Evolutionary conservation across 192 early-diverging fungal genomes (phyloP), one percentile per base, ranked within the genome.

Genomic region (Coemansia sp.): DNA sequence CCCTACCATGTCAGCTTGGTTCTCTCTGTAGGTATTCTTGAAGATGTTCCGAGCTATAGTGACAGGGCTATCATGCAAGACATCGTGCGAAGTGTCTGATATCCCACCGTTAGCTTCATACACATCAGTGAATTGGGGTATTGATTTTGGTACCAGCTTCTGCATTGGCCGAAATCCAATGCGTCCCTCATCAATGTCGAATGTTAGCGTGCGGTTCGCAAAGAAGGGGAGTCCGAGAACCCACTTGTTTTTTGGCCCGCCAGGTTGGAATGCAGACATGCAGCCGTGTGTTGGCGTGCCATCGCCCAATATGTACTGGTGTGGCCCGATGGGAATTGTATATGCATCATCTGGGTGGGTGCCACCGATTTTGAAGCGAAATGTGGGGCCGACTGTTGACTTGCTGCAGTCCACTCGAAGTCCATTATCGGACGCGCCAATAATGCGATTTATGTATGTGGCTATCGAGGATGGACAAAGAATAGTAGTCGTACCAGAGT

Each of bases 181-280:
- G 10, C 71, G 74, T 7, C 72, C 74, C 16, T 73, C 61, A 51
- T 77, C 80, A 35, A 75, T 69, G 46, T 83, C 72, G 60, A 83
- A 83, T 1, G 72, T 74, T 0, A 83, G 46, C 5, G 71, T 83
- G 57, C 63, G 75, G 63, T 77, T 77, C 9, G 69, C 60, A 62
- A 83, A 77, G 35, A 83, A 74, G 0, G 80, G 80, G 26, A 83
- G 66, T 6, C 80, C 80, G 52, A 83, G 60, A 4, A 77, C 66
- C 80, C 80, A 83, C 60, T 74, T 77, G 67, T 77, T 64, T 9
- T 71, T 65, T 6, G 71, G 68, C 5, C 80, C 72, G 6, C 80
- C 80, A 2, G 68, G 72, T 60, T 77, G 80, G 62, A 83, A 83
- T 2, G 80, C 80, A 26, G 80, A 77, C 75, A 83, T 77, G 45